A percentile compares a stretch with the other conserved stretches of the same genome.
These are phyloP conservation scores for Acer saccharum DNA, from an alignment of 345 rosid species.

Conservation along the genomic window DNA sequence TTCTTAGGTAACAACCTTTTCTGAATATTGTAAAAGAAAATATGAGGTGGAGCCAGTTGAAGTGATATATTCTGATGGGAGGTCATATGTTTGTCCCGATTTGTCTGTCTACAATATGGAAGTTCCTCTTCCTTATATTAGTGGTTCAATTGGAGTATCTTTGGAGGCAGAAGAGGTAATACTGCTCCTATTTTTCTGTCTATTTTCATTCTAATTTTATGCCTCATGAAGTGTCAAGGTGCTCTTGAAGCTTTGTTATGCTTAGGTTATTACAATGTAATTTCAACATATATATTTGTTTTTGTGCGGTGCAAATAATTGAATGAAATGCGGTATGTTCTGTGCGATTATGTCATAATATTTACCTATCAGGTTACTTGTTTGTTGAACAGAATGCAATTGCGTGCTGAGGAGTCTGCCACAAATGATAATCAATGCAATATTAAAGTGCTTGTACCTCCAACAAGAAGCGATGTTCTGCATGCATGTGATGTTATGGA, in stretches of 20 bases:
- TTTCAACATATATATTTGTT: background rate
- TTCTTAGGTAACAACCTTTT: conserved; percentile 73
- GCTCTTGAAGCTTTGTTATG: too few species aligned
- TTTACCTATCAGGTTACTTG: conserved; percentile 56
- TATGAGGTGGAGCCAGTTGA: conserved; percentile 95
- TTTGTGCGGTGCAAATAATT: background rate
- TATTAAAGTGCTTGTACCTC: conserved; percentile 70
- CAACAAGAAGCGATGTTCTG: conserved; percentile 88
- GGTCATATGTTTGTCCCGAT: conserved; percentile 71
- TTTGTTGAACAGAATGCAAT: conserved; percentile 77
- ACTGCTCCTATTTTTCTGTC: background rate
- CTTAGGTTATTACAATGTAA: background rate
- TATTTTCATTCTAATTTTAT: background rate
- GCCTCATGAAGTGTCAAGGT: too few species aligned
- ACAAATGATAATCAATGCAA: conserved; percentile 39
- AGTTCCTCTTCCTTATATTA: conserved; percentile 80
- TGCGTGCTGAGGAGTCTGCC: conserved; percentile 48
- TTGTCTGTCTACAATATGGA: conserved; percentile 72
- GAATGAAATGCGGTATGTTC: background rate
- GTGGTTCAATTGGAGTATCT: conserved; percentile 69
- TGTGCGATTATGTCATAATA: conserved; percentile 7
- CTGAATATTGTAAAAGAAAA: conserved; percentile 67
- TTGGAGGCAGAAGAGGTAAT: conserved; percentile 76
- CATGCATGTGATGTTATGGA: conserved; percentile 96
- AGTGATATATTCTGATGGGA: conserved; percentile 65